Base-by-base conservation (phyloP, 495 filamentous ascomycete species). In the Penicillium desertorum region DNA sequence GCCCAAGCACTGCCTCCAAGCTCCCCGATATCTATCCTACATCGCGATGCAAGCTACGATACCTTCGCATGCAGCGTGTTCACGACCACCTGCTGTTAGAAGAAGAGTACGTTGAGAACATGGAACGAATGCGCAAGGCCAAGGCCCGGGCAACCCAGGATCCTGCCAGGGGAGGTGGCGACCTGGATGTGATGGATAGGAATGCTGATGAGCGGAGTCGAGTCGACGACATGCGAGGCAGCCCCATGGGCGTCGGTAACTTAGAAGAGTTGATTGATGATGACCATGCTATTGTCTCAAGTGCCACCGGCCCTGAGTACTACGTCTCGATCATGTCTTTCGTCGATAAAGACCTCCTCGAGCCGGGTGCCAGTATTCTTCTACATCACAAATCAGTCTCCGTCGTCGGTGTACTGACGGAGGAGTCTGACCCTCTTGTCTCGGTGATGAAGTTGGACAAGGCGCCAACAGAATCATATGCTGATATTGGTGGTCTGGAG, bases 251-350 rank as follows among this genome's bases (percentile, higher is more conserved):
- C 14, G 94, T 99, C 43, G 94, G 94, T 42, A 97, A 94, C 59
- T 74, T 99, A 65, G 94, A 98, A 74, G 94, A 99, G 78, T 88
- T 99, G 85, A 99, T 99, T 66, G 94, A 99, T 73, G 94, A 99
- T 75, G 94, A 99, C 76, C 94, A 99, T 68, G 94, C 94, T 56
- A 99, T 99, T 67, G 95, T 99, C 42, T 96, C 91, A 10, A 96
- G 91, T 70, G 93, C 95, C 4, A 97, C 95, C 12, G 94, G 94
- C 0, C 95, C 94, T 2, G 94, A 99, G 72, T 99, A 97, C 79
- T 99, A 99, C 71, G 94, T 99, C 57, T 96, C 92, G 50, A 99
- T 99, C 82, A 99, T 99, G 94, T 97, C 93, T 41, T 99, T 99
- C 65, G 94, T 99, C 39, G 94, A 99, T 79, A 99, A 99, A 76